Percentiles rank a stretch among this genome's conserved stretches.
Conservation (phyloP, 495 filamentous ascomycete species). For the Chaetomium tenue region DNA sequence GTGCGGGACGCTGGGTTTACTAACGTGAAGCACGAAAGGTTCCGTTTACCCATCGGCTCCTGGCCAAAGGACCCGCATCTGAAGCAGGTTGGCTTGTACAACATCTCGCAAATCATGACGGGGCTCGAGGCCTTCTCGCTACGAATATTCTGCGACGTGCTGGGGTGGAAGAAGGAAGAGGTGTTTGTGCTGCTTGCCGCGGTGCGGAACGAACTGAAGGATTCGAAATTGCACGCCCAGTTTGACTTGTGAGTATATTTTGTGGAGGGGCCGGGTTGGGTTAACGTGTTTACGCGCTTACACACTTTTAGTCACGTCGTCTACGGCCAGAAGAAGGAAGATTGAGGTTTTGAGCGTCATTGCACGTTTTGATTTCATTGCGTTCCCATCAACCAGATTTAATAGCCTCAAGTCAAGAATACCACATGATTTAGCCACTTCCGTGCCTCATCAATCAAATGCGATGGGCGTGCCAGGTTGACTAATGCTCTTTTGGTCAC, state of each 20-base stretch:
- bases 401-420: too few species aligned
- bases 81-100: slow-evolving; percentile 44
- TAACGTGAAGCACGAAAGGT: slow-evolving; percentile 35
- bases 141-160: slow-evolving; percentile 28
- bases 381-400: too few species aligned
- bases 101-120: slow-evolving; percentile 31
- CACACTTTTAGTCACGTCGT: slow-evolving; percentile 15
- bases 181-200: slow-evolving; percentile 27
- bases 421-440: too few species aligned
- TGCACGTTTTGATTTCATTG: too few species aligned
- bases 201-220: slow-evolving; percentile 29
- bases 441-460: too few species aligned
- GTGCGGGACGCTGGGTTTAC: slow-evolving; percentile 36
- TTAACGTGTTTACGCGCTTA: not conserved
- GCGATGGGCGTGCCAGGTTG: too few species aligned
- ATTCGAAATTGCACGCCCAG: slow-evolving; percentile 11
- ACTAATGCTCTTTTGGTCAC: too few species aligned
- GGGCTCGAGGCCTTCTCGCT: slow-evolving; percentile 30
- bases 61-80: slow-evolving; percentile 47
- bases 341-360: not conserved
- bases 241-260: slow-evolving; percentile 21
- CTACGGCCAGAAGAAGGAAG: not conserved
- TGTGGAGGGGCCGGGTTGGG: too few species aligned
- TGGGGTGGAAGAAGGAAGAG: slow-evolving; percentile 30
- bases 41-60: slow-evolving; percentile 38